These are phyloP conservation scores for Petunia secreta DNA, from an alignment of 257 asterid genomes.

Conservation along the genomic window DNA sequence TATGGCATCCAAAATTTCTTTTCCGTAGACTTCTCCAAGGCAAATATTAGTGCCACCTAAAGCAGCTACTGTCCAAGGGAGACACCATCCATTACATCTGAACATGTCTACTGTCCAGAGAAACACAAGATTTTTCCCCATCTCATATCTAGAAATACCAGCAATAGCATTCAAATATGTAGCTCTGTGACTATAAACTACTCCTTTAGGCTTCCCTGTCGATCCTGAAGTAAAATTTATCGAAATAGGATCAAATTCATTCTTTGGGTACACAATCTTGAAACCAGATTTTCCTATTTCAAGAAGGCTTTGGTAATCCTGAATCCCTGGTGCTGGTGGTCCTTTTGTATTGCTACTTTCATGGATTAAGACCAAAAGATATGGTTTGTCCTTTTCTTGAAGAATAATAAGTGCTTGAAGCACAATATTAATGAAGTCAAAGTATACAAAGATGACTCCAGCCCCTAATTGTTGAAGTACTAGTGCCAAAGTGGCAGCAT, in stretches of 20 bases:
- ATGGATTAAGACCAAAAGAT: conserved; percentile 45
- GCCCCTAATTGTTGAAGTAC: conserved; percentile 56
- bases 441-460: conserved; percentile 58
- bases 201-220: conserved; percentile 79
- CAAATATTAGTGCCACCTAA: conserved; percentile 75
- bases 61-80: conserved; percentile 80
- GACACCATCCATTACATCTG: conserved; percentile 82
- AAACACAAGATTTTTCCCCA: conserved; percentile 50
- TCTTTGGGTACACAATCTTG: conserved; percentile 49
- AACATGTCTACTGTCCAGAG: conserved; percentile 81
- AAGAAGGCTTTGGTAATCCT: conserved; percentile 50
- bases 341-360: conserved; percentile 23
- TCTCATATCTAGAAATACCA: conserved; percentile 43
- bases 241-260: conserved; percentile 69
- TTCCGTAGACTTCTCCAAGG: conserved; percentile 43
- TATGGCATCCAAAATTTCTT: conserved; percentile 44
- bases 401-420: conserved; percentile 44
- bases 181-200: conserved; percentile 74
- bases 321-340: neutral
- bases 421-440: conserved; percentile 42
- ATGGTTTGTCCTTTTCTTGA: conserved; percentile 32
- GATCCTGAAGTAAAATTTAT: conserved; percentile 82
- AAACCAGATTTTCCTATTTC: conserved; percentile 47
- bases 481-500: conserved; percentile 44
- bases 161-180: conserved; percentile 63